A percentile compares a stretch with the other conserved stretches of the same genome.
Conservation (phyloP, 78 protist genomes). For the Chrysochromulina tobinii region DNA sequence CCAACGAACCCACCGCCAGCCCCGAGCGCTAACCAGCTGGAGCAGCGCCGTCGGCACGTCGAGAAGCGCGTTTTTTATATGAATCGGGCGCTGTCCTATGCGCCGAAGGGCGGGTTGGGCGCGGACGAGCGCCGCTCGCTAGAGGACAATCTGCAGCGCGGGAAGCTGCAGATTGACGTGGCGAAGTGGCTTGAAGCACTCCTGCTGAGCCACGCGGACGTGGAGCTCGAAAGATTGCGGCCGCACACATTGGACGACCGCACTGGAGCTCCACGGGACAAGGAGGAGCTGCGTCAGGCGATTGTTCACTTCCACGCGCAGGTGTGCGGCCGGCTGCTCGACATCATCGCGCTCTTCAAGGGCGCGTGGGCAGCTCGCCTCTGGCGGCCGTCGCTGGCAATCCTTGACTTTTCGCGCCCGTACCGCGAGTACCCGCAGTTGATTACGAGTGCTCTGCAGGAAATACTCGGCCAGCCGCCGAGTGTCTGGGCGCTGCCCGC, state of each 20-base stretch:
- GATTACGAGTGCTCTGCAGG: not conserved
- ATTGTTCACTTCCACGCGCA: not conserved
- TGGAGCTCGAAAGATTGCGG: not conserved
- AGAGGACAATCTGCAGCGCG: not conserved
- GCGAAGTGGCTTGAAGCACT: not conserved
- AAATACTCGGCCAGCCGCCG: not conserved
- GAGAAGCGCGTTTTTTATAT: too few species aligned
- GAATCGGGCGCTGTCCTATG: not conserved
- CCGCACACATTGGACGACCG: too few species aligned
- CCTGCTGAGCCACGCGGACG: not conserved
- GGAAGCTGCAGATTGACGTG: not conserved
- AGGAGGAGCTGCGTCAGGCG: not conserved
- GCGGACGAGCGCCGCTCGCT: not conserved
- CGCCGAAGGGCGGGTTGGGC: not conserved
- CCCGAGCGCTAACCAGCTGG: not conserved
- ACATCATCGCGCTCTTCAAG: not conserved
- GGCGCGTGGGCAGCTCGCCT: not conserved
- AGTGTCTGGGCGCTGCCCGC: not conserved
- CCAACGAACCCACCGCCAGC: not conserved
- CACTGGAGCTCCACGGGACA: not conserved
- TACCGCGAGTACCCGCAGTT: not conserved
- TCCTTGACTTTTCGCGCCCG: not conserved
- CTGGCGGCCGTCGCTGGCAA: not conserved
- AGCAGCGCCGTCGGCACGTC: too few species aligned
- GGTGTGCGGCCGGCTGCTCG: not conserved